Base-by-base conservation (phyloP, 108 stramenopile genomes). In the Pseudonitzschia multistriata region DNA sequence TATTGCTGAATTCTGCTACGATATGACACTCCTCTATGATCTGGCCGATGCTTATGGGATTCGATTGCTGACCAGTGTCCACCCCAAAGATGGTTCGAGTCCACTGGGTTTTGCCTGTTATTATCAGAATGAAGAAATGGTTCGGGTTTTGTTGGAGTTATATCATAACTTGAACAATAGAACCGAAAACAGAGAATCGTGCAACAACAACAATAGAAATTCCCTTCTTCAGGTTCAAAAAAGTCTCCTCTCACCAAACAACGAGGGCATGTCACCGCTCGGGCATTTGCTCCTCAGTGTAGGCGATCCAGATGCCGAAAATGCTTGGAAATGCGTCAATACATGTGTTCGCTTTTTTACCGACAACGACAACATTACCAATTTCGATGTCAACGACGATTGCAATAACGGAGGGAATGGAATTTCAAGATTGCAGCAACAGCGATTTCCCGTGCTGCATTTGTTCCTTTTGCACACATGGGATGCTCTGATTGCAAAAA, bases 81-180 rank as follows among this genome's bases (percentile, higher is more conserved):
- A 57, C 30, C 55, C 55, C 27, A 33, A 57, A 8, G 31, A 57
- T 10, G 55, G 55, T 29, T 57, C 55, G 31, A 57, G 55, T 57
- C 27, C 28, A 7, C 25, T 57, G 28, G 30, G 11, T 25, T 29
- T 57, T 57, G 55, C 55, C 25, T 57, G 55, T 33, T 29, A 57
- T 28, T 57, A 57, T 17, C 55, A 57, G 28, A 57, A 57, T 33
- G 55, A 57, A 33, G 28, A 29, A 10, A 29, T 29, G 55, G 15
- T 57, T 7, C 28, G 28, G 5, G 27, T 29, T 25, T 57, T 57
- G 31, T 57, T 53, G 52, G 5, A 53, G 25, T 11, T 19, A 53
- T 53, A 53, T 19, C n/a, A 19, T 27, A 53, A 37, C 6, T 7
- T 27, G 21, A 53, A 8, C 8, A 53, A 53, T 53, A 7, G 52